Evolutionary conservation across 2,329 filamentous ascomycete species (phyloP).

Genomic region (Penicillium sp.): DNA sequence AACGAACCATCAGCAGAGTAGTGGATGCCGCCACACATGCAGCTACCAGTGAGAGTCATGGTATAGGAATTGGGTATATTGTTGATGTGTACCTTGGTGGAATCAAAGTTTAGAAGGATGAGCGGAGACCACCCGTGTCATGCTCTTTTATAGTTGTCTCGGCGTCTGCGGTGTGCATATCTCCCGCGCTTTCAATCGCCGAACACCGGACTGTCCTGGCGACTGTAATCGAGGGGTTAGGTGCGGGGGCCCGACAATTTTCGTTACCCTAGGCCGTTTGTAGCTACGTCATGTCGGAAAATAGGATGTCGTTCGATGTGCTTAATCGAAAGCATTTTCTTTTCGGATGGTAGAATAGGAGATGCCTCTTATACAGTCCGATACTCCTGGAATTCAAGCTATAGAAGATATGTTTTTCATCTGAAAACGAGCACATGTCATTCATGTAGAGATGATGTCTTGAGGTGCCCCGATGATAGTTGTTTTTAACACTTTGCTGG

Average conservation of each 20-base stretch:
- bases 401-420: too few species aligned
- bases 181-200: conserved; percentile 6
- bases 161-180: neutral
- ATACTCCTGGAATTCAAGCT: too few species aligned
- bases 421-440: too few species aligned
- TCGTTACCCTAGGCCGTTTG: neutral
- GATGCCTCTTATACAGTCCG: too few species aligned
- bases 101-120: conserved; percentile 13
- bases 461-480: too few species aligned
- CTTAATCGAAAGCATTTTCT: too few species aligned
- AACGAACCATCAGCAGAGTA: conserved; percentile 30
- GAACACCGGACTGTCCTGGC: neutral
- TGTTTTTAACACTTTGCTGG: too few species aligned
- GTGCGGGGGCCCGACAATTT: neutral
- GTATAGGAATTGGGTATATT: conserved; percentile 3
- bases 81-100: conserved; percentile 16
- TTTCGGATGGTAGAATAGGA: too few species aligned
- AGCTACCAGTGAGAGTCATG: conserved; percentile 34
- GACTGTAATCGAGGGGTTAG: neutral
- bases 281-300: too few species aligned
- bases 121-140: neutral
- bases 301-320: too few species aligned
- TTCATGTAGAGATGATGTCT: too few species aligned
- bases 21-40: conserved; percentile 34
- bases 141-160: conserved; percentile 5